These are phyloP conservation scores for Trichoderma sp. DNA, from an alignment of 2,329 filamentous ascomycete genomes.

Conservation along the genomic window DNA sequence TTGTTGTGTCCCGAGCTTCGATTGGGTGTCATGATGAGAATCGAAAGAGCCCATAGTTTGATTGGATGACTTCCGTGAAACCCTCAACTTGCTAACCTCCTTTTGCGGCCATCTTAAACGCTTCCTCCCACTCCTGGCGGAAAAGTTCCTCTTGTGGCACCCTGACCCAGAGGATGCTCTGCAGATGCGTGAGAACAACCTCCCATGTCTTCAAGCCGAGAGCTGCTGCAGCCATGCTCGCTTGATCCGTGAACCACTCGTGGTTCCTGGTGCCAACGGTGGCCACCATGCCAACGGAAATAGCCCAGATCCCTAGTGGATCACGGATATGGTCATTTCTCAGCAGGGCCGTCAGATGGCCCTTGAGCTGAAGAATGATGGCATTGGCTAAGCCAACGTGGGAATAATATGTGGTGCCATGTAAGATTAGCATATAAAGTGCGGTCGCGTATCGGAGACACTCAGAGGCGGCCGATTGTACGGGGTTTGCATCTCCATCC, in stretches of 20 bases:
- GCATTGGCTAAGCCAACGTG: not conserved
- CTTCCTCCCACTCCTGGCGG: not conserved
- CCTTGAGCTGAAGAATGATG: not conserved
- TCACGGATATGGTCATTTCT: not conserved
- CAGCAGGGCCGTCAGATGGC: not conserved
- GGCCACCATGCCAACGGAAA: slow-evolving; percentile 6
- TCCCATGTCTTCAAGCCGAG: not conserved
- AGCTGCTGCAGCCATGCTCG: not conserved
- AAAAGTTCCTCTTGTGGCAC: slow-evolving; percentile 9
- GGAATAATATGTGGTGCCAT: slow-evolving; percentile 14
- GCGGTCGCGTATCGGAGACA: slow-evolving; percentile 8
- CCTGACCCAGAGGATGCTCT: slow-evolving; percentile 6
- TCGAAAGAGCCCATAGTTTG: not conserved
- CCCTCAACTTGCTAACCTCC: not conserved
- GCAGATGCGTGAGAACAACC: not conserved
- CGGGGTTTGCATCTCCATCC: not conserved
- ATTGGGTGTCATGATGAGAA: not conserved
- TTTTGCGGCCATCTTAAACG: not conserved
- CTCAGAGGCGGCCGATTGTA: not conserved
- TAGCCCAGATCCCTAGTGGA: not conserved
- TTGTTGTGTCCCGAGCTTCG: not conserved
- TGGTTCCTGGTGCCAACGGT: not conserved
- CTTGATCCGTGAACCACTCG: not conserved
- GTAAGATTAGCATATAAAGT: slow-evolving; percentile 12
- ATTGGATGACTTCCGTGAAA: not conserved